Percentiles rank a stretch among this genome's conserved stretches.
phyloP scores from a whole-genome alignment of 208 protist species.

The Strigomonas oncopelti region DNA sequence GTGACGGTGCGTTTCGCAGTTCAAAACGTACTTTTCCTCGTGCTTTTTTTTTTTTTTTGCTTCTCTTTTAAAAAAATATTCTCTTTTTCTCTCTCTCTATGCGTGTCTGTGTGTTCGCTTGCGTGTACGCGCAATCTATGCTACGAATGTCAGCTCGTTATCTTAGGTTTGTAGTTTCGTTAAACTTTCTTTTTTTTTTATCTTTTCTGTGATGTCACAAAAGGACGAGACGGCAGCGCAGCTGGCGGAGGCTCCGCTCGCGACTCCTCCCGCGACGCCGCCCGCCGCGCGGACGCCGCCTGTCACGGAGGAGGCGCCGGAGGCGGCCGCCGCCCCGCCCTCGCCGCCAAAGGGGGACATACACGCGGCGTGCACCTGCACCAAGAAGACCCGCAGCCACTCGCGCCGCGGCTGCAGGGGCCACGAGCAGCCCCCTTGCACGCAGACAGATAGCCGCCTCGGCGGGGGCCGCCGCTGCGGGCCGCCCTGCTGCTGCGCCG shows the following conservation, averaged over 20 bases:
- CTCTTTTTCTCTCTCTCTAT: neutral
- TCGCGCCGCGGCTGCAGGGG: neutral
- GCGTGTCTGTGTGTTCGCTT: neutral
- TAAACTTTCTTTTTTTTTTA: slow-evolving; percentile 6
- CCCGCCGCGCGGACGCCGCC: too few species aligned
- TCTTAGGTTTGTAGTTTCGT: neutral
- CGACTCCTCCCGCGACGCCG: too few species aligned
- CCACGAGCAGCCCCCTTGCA: neutral
- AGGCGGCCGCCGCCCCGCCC: too few species aligned
- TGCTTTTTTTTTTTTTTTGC: slow-evolving; percentile 2
- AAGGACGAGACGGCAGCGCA: neutral
- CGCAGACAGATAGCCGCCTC: slow-evolving; percentile 1
- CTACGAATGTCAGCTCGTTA: too few species aligned
- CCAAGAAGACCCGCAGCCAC: slow-evolving; percentile 15
- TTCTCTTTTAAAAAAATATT: neutral
- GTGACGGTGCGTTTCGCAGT: too few species aligned
- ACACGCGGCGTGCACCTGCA: slow-evolving; percentile 19
- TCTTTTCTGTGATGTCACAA: neutral
- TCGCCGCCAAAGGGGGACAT: neutral
- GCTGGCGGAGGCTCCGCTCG: neutral
- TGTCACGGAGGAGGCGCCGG: neutral
- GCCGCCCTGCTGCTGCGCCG: slow-evolving; percentile 44
- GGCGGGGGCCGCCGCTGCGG: slow-evolving; percentile 10
- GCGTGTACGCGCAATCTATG: too few species aligned
- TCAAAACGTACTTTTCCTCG: too few species aligned